These are phyloP conservation scores for Sclerotinia nivalis DNA, from an alignment of 2,329 filamentous ascomycete genomes.

Conservation along the genomic window DNA sequence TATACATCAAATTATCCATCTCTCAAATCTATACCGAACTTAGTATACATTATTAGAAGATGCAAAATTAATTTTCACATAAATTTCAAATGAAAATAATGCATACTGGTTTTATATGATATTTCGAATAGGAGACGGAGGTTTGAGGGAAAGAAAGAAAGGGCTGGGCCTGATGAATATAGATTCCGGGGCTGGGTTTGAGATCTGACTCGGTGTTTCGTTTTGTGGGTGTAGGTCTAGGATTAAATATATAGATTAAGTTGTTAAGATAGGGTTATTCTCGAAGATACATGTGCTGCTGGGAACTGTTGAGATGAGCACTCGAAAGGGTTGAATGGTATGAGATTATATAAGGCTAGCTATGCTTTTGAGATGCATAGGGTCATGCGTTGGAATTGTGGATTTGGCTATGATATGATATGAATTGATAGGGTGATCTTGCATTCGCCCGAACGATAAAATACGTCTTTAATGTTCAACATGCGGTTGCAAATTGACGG, in stretches of 20 bases:
- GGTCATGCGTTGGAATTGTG: background rate
- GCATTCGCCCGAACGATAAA: too few species aligned
- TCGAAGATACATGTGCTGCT: too few species aligned
- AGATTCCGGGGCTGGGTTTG: too few species aligned
- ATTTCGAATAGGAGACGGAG: background rate
- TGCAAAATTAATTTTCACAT: background rate
- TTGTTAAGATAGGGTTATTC: too few species aligned
- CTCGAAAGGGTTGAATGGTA: background rate
- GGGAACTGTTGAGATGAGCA: too few species aligned
- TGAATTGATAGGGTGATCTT: background rate
- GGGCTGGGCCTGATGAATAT: background rate
- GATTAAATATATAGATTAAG: too few species aligned
- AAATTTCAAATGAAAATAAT: fast-evolving
- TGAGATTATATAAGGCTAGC: background rate
- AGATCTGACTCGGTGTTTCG: too few species aligned
- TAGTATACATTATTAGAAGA: background rate
- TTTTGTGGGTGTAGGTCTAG: too few species aligned
- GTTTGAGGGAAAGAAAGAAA: background rate
- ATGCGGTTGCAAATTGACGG: too few species aligned
- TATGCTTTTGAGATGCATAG: background rate
- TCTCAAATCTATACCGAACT: background rate
- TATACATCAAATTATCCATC: background rate
- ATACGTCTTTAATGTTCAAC: too few species aligned
- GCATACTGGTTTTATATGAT: too few species aligned
- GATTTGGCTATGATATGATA: background rate